Conservation (phyloP, 305 asterid species). For the Andrographis paniculata region DNA sequence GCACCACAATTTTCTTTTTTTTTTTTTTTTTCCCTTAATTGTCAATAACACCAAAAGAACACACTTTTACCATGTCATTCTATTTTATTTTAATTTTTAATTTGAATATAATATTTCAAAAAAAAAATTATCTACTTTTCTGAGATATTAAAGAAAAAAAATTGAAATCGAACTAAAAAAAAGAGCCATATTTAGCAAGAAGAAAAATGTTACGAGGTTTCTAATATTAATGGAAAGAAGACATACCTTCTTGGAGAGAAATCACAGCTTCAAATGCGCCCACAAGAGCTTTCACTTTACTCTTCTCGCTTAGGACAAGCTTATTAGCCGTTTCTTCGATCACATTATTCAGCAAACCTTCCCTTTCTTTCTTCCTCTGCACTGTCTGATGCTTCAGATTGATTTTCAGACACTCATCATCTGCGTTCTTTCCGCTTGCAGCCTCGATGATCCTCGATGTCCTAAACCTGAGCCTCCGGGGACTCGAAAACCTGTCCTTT, state of each 20-base stretch:
- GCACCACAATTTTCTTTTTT: too few species aligned
- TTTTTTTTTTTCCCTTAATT: too few species aligned
- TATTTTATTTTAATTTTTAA: too few species aligned
- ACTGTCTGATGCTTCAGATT: constrained; percentile 62
- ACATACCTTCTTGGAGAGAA: constrained; percentile 64
- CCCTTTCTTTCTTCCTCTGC: constrained; percentile 67
- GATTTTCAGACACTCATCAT: constrained; percentile 26
- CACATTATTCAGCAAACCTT: constrained; percentile 64
- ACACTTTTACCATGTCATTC: too few species aligned
- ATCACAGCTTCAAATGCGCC: constrained; percentile 92
- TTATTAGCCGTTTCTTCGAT: constrained; percentile 90
- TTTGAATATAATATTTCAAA: too few species aligned
- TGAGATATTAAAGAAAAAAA: too few species aligned
- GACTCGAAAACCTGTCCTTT: neutral
- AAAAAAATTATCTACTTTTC: too few species aligned
- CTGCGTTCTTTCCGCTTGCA: too few species aligned
- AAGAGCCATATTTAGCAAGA: too few species aligned
- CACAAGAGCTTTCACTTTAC: constrained; percentile 88
- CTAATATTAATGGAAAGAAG: constrained; percentile 21
- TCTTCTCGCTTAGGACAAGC: constrained; percentile 74
- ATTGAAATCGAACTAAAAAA: too few species aligned
- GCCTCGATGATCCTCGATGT: neutral
- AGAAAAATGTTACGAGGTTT: neutral
- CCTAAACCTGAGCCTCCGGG: constrained; percentile 2
- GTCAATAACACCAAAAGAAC: too few species aligned